Evolutionary conservation across 805 yeast genomes (phyloP).

Genomic region (Metschnikowia gruessii): DNA sequence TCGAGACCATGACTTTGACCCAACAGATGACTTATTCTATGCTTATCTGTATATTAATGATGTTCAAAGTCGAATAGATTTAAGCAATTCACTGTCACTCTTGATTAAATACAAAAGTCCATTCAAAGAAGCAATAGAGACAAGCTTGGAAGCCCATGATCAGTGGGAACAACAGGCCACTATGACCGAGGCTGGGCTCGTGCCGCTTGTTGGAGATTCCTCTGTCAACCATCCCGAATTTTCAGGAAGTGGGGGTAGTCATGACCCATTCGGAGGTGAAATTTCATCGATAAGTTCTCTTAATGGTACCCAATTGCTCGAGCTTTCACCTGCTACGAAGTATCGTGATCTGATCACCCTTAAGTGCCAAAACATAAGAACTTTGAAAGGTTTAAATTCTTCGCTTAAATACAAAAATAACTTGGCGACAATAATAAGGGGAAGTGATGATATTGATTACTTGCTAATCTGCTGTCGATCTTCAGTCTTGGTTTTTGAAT

Average conservation of each 20-base stretch:
- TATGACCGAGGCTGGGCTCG: background rate
- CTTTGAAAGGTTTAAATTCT: conserved; percentile 22
- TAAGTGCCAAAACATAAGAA: conserved; percentile 21
- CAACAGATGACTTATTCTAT: background rate
- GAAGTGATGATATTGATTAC: conserved; percentile 17
- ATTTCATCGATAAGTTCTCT: conserved; percentile 18
- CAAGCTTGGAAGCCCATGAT: conserved; percentile 19
- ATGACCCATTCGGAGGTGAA: background rate
- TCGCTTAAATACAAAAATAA: conserved; percentile 44
- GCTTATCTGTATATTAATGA: background rate
- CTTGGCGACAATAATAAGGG: conserved; percentile 25
- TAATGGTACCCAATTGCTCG: conserved; percentile 15
- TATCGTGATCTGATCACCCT: conserved; percentile 35
- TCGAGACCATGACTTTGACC: background rate
- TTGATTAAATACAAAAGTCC: background rate
- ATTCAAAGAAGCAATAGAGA: background rate
- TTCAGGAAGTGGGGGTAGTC: background rate
- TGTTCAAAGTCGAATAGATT: background rate
- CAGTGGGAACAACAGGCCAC: conserved; percentile 32
- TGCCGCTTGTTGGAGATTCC: conserved; percentile 14
- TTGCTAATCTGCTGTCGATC: conserved; percentile 36
- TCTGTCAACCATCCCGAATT: background rate
- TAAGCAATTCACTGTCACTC: background rate
- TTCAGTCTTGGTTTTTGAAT: conserved; percentile 32
- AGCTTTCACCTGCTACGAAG: conserved; percentile 34